Conservation (phyloP, 306 rosid species). For the Medicago arabica region DNA sequence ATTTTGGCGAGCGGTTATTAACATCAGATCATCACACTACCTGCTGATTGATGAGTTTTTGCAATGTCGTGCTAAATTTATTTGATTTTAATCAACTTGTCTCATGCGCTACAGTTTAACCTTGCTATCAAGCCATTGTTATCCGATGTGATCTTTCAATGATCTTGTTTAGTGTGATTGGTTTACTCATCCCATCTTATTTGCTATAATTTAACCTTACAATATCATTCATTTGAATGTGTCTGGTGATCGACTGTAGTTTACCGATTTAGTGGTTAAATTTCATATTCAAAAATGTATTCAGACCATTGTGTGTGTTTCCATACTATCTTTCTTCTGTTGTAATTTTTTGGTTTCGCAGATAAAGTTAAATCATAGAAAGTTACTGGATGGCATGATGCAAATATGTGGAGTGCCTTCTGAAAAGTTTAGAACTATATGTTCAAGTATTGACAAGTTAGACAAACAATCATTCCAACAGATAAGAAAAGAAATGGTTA, state of each 20-base stretch:
- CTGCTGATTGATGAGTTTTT: too few relatives aligned
- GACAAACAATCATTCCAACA: constrained; percentile 90
- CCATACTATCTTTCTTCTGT: constrained; percentile 13
- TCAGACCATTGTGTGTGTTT: neutral
- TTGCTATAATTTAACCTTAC: too few relatives aligned
- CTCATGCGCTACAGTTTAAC: too few relatives aligned
- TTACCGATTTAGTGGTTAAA: neutral
- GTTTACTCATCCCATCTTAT: too few relatives aligned
- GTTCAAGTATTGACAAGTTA: constrained; percentile 92
- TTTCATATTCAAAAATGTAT: constrained; percentile 1
- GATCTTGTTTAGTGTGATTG: too few relatives aligned
- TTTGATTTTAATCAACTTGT: too few relatives aligned
- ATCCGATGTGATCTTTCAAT: too few relatives aligned
- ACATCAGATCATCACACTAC: too few relatives aligned
- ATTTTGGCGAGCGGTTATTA: constrained; percentile 14
- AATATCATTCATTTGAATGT: too few relatives aligned
- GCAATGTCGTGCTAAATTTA: too few relatives aligned
- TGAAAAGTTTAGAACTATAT: constrained; percentile 92
- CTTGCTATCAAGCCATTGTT: too few relatives aligned
- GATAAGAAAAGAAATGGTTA: constrained; percentile 88
- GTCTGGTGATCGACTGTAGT: neutral
- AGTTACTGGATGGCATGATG: constrained; percentile 92
- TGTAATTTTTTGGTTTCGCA: constrained; percentile 42
- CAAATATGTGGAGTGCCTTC: constrained; percentile 91
- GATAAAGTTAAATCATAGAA: constrained; percentile 91